A percentile compares a stretch with the other conserved stretches of the same genome.
phyloP scores from a whole-genome alignment of 2,329 filamentous ascomycete species.

The Fragosphaeria purpurea region DNA sequence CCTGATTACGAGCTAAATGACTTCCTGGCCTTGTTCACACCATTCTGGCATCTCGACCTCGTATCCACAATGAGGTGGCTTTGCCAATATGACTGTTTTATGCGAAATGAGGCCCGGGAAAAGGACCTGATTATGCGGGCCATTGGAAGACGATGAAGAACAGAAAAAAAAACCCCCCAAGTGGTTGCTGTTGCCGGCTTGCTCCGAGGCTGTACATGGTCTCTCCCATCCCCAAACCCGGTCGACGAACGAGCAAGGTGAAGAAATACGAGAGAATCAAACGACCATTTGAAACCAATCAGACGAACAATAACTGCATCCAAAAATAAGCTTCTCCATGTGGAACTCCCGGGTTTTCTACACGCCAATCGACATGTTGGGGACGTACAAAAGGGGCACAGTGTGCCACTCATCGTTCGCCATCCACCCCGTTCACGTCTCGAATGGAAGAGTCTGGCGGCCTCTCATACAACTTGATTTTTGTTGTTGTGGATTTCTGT shows the following conservation, averaged over 20 bases:
- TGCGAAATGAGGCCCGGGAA: slow-evolving; percentile 1
- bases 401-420: neutral
- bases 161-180: neutral
- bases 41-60: too few relatives aligned
- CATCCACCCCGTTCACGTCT: neutral
- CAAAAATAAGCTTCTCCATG: too few relatives aligned
- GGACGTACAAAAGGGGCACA: neutral
- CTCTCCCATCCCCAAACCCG: too few relatives aligned
- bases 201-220: too few relatives aligned
- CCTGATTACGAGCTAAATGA: neutral
- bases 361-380: neutral
- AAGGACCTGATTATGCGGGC: neutral
- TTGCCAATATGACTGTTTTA: too few relatives aligned
- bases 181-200: too few relatives aligned
- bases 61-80: too few relatives aligned
- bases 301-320: too few relatives aligned
- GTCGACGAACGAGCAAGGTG: too few relatives aligned
- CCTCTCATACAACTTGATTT: neutral
- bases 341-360: neutral
- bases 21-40: neutral
- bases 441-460: neutral
- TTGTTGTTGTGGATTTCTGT: slow-evolving; percentile 11
- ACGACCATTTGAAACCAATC: too few relatives aligned
- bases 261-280: too few relatives aligned
- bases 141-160: neutral